Conservation (phyloP, 176 grass and related monocot species). For the Panicum miliaceum region DNA sequence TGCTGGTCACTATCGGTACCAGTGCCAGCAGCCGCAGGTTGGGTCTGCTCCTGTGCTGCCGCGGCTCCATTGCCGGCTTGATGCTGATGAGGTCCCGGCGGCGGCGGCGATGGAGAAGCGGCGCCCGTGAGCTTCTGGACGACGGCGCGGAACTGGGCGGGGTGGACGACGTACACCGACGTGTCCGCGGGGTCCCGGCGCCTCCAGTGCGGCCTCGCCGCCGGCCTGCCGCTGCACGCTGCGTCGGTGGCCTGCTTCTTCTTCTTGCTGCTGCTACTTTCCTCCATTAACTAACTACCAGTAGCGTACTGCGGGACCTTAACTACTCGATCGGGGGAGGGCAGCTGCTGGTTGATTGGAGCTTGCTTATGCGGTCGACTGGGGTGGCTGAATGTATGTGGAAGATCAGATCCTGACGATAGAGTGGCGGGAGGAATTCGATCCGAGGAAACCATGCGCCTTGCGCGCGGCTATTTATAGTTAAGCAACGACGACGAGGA, state of each 20-base stretch:
- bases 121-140: slow-evolving; percentile 58
- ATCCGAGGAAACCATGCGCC: neutral
- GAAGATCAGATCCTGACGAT: neutral
- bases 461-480: slow-evolving; percentile 24
- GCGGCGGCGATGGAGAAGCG: neutral
- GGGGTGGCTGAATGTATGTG: no score
- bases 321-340: neutral
- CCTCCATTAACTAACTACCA: neutral
- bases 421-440: neutral
- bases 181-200: slow-evolving; percentile 41
- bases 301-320: neutral
- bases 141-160: slow-evolving; percentile 45
- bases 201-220: slow-evolving; percentile 43
- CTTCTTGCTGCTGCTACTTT: neutral
- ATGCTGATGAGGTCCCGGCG: neutral
- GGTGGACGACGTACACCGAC: slow-evolving; percentile 50
- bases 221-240: neutral
- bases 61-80: neutral
- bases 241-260: neutral
- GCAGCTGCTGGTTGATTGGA: neutral
- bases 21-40: neutral
- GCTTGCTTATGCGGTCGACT: no score
- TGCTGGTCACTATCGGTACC: neutral
- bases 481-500: neutral
- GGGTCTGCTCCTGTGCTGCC: neutral